A percentile compares a stretch with the other conserved stretches of the same genome.
phyloP scores from a whole-genome alignment of 257 asterid species.

The Mitragyna speciosa region DNA sequence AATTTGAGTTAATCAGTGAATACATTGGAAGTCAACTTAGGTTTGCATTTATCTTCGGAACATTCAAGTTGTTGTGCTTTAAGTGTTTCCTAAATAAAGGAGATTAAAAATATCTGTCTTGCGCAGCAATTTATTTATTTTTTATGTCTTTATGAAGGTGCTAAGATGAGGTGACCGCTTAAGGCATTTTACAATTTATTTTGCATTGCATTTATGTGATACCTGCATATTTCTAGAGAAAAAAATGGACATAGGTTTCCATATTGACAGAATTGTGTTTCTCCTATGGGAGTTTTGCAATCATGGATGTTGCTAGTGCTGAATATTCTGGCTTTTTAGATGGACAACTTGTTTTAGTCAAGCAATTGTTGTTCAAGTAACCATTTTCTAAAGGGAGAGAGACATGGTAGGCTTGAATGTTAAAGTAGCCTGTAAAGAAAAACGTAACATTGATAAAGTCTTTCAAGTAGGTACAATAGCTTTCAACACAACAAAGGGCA shows the following conservation, averaged over 20 bases:
- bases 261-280: neutral
- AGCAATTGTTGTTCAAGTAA: neutral
- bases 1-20: neutral
- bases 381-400: neutral
- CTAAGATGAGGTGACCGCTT: neutral
- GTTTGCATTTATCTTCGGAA: neutral
- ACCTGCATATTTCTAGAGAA: neutral
- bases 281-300: no score
- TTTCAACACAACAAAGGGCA: no score
- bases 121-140: neutral
- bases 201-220: neutral
- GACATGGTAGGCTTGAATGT: neutral
- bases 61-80: neutral
- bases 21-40: neutral
- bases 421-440: neutral
- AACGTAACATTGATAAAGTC: neutral
- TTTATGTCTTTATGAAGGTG: neutral
- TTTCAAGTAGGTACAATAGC: neutral
- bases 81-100: neutral
- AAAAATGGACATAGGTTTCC: neutral
- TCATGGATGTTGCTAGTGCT: neutral
- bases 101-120: neutral
- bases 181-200: neutral
- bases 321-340: neutral
- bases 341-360: neutral